Conservation (phyloP, 1,284 basidiomycete genomes). For the Leccinum griseonigrum region DNA sequence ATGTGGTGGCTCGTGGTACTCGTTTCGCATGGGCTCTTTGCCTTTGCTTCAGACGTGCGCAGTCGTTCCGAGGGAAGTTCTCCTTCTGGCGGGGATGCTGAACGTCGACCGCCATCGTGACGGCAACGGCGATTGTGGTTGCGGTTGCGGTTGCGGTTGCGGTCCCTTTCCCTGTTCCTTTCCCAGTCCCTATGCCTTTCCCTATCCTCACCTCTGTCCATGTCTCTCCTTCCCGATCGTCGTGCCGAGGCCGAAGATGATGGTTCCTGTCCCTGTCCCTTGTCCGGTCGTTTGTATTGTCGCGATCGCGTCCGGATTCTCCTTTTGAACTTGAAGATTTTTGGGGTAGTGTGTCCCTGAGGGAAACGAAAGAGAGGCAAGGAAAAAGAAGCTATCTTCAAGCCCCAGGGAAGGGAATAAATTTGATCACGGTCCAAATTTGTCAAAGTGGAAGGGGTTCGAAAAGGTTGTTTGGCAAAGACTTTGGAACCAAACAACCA, state of each 20-base stretch:
- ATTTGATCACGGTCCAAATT: not conserved
- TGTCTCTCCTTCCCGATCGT: constrained; percentile 1
- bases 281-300: constrained; percentile 10
- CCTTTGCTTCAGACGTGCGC: constrained; percentile 18
- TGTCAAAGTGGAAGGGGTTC: not conserved
- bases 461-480: constrained; percentile 25
- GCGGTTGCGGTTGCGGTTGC: not conserved
- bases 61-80: constrained; percentile 17
- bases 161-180: not conserved
- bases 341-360: constrained; percentile 23
- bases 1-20: constrained; percentile 9
- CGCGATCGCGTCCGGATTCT: constrained; percentile 11
- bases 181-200: constrained; percentile 4
- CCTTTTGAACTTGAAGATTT: constrained; percentile 19
- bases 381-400: not conserved
- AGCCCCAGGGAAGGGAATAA: not conserved
- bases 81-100: constrained; percentile 9
- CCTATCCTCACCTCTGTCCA: not conserved
- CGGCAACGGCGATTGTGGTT: not conserved
- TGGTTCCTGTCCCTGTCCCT: constrained; percentile 6
- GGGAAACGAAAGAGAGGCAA: not conserved
- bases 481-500: constrained; percentile 29
- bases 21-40: constrained; percentile 15
- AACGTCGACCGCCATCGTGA: constrained; percentile 6
- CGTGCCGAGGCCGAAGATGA: constrained; percentile 9